Percentiles rank a stretch among this genome's conserved stretches.
These are phyloP conservation scores for Protomyces gravidus DNA, from an alignment of 1,139 yeast genomes.

Conservation along the genomic window DNA sequence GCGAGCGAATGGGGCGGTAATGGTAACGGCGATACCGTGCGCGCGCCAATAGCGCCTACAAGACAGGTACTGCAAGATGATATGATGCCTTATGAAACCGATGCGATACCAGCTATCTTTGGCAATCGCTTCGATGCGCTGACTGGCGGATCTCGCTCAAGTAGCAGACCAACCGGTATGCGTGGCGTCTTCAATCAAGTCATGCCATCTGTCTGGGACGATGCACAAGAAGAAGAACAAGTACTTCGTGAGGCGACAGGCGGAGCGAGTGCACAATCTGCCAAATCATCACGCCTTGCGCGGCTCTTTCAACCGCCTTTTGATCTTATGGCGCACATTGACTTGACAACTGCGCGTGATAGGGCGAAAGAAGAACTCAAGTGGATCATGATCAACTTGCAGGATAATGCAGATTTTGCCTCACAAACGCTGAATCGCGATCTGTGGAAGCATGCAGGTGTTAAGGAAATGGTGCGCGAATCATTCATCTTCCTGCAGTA, in stretches of 20 bases:
- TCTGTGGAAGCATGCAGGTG: constrained; percentile 72
- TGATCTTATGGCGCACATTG: constrained; percentile 67
- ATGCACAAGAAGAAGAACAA: constrained; percentile 36
- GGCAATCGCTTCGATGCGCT: constrained; percentile 12
- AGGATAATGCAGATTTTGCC: constrained; percentile 74
- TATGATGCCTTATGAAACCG: constrained; percentile 11
- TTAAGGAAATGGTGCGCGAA: constrained; percentile 61
- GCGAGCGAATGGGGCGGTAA: constrained; percentile 50
- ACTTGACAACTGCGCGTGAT: constrained; percentile 63
- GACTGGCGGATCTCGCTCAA: constrained; percentile 3
- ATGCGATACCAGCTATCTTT: not conserved
- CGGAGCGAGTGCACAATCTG: constrained; percentile 33
- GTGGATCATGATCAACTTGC: constrained; percentile 86
- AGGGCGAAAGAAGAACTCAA: constrained; percentile 61
- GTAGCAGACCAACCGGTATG: not conserved
- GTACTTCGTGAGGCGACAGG: constrained; percentile 27
- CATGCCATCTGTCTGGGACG: constrained; percentile 33
- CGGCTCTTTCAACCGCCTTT: constrained; percentile 87
- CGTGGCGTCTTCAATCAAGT: constrained; percentile 33
- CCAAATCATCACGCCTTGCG: constrained; percentile 45
- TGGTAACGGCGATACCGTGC: constrained; percentile 48
- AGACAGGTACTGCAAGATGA: constrained; percentile 70
- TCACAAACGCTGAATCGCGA: constrained; percentile 91
- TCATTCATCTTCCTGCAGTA: constrained; percentile 71
- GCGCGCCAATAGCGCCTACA: constrained; percentile 73